Evolutionary conservation across 2,329 filamentous ascomycete species (phyloP), one percentile per base, ranked within the genome.

Genomic region (Aureobasidium sp.): DNA sequence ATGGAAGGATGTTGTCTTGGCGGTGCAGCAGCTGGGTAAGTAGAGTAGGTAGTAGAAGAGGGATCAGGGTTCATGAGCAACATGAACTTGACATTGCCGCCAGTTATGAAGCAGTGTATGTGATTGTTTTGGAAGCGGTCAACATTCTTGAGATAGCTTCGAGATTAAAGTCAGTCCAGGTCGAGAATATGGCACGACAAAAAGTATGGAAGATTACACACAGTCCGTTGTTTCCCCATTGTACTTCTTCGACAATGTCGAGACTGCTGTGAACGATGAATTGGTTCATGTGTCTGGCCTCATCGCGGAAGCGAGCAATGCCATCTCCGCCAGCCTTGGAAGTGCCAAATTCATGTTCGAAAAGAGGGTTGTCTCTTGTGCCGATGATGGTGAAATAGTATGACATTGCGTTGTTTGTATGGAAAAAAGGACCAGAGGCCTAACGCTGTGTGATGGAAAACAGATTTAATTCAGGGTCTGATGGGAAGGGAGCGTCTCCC

Each of bases 341-440:
- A 42, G 93, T 97, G 70, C 94, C 94, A 74, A 99, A 99, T 73
- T 96, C 92, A 76, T 95, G 86, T 78, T 96, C 93, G 79, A 97
- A 99, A 68, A 99, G 84, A 37, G 94, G 93, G 73, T 93, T 95
- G 80, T 99, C 94, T 70, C 91, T 90, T 26, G 91, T 95, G 72
- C 92, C 94, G 75, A 99, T 86, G 69, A 99, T 96, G 72, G 90
- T 90, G 78, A 99, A 97, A 80, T 97, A 97, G 82, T 97, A 99
- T 64, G 92, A 97, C 94, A 97, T 97, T 47, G 6, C 10, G 17
- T 23, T 58, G 23, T 5, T n/a, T 20, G 41, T 39, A 4, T n/a
- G 36, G 29, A 20, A 5, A 20, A 26, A 9, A 27, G 26, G 13
- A 32, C 8, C 4, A n/a, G 52, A 42, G 8, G 4, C 2, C 23